Evolutionary conservation across 140 eudicot species (phyloP).

Genomic region (Anethum foeniculum): DNA sequence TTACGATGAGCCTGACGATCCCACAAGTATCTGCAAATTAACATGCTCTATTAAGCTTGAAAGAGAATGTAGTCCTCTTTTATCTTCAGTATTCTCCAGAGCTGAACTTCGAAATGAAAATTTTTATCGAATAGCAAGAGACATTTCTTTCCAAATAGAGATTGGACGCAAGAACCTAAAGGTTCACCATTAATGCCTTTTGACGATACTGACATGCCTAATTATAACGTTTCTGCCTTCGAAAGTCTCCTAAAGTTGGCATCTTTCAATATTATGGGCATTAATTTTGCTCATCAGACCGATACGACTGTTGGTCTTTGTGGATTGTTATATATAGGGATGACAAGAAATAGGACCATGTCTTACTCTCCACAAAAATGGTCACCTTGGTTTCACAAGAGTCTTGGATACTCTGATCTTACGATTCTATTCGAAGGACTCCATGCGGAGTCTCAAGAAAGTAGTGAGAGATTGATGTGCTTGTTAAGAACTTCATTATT

Average conservation of each 20-base stretch:
- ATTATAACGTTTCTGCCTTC: neutral
- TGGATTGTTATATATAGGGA: conserved; percentile 8
- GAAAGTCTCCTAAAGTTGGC: conserved; percentile 4
- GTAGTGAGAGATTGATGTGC: conserved; percentile 14
- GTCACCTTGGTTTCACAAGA: conserved; percentile 15
- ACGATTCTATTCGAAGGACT: conserved; percentile 14
- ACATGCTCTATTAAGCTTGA: conserved; percentile 1
- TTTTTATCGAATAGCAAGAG: neutral
- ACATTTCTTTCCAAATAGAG: conserved; percentile 14
- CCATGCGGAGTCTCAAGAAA: conserved; percentile 12
- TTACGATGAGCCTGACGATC: neutral
- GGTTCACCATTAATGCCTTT: conserved; percentile 15
- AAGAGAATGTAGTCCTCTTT: conserved; percentile 10
- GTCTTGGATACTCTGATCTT: conserved; percentile 12
- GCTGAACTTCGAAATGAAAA: neutral
- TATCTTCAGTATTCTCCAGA: conserved; percentile 6
- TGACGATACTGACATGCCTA: conserved; percentile 13
- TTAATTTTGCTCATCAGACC: conserved; percentile 9
- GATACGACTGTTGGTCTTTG: neutral
- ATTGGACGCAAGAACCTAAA: conserved; percentile 9
- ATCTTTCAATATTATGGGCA: conserved; percentile 2
- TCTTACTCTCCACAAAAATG: conserved; percentile 3
- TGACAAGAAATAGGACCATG: conserved; percentile 10
- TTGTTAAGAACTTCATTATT: conserved; percentile 7
- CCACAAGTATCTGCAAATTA: conserved; percentile 3